phyloP scores from a whole-genome alignment of 306 rosid genomes.

The Quercus suber region DNA sequence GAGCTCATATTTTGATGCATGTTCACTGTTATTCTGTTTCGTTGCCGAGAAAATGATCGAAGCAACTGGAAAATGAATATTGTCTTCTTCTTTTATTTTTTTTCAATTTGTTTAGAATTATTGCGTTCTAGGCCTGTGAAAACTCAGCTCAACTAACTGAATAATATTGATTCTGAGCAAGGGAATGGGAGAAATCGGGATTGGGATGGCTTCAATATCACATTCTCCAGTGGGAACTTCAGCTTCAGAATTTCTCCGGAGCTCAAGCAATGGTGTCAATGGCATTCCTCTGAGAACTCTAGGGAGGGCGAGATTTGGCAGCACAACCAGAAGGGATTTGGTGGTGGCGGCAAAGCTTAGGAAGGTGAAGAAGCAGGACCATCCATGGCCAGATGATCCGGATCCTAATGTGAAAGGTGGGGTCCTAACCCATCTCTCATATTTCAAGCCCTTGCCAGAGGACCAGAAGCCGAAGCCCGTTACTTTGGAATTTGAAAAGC shows the following conservation, averaged over 20 bases:
- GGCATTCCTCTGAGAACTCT: conserved; percentile 70
- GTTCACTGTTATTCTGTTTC: not conserved
- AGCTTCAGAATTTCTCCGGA: conserved; percentile 81
- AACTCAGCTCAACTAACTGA: too few relatives aligned
- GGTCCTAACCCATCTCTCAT: conserved; percentile 58
- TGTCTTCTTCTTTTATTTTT: not conserved
- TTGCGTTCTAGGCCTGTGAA: not conserved
- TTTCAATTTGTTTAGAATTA: conserved; percentile 9
- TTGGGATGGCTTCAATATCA: conserved; percentile 65
- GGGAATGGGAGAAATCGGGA: not conserved
- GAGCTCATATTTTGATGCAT: not conserved
- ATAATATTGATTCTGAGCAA: too few relatives aligned
- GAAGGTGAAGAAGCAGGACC: conserved; percentile 77
- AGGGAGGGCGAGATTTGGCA: conserved; percentile 48
- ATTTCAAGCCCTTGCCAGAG: conserved; percentile 77
- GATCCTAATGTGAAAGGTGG: conserved; percentile 90
- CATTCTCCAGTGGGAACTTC: conserved; percentile 45
- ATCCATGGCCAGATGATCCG: conserved; percentile 83
- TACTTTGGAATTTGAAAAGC: conserved; percentile 76
- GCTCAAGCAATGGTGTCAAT: conserved; percentile 57
- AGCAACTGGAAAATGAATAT: not conserved
- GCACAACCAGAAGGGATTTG: conserved; percentile 44
- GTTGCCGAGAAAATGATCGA: not conserved
- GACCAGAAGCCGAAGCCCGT: conserved; percentile 57
- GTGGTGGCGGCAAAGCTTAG: conserved; percentile 57